A percentile compares a stretch with the other conserved stretches of the same genome.
Evolutionary conservation across 192 early-diverging fungal species (phyloP).

Genomic region (Coemansia asiatica): DNA sequence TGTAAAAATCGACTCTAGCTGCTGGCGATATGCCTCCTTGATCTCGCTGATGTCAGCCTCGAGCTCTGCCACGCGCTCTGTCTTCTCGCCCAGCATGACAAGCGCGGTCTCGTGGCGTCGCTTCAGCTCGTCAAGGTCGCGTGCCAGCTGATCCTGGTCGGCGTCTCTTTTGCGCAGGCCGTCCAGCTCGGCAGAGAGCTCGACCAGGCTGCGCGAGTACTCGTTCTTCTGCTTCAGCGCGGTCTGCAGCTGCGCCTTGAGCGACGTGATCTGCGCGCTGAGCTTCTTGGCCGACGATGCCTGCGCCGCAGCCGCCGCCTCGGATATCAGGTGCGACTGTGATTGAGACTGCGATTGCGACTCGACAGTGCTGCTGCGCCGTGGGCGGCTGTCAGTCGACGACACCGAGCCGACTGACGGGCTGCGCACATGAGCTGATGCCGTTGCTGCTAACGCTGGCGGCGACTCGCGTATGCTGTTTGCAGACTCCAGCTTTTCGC

Average conservation of each 20-base stretch:
- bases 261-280: conserved; percentile 43
- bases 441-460: not conserved
- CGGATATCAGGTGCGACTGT: not conserved
- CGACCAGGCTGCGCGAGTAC: conserved; percentile 57
- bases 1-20: conserved; percentile 60
- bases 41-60: conserved; percentile 75
- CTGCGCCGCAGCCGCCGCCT: conserved; percentile 1
- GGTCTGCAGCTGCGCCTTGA: conserved; percentile 51
- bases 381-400: conserved; percentile 34
- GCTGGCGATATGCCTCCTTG: conserved; percentile 69
- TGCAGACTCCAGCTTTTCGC: conserved; percentile 20
- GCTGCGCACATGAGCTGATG: conserved; percentile 19
- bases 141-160: conserved; percentile 31
- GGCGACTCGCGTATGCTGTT: conserved; percentile 14
- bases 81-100: conserved; percentile 86
- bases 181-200: conserved; percentile 66
- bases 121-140: conserved; percentile 61
- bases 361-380: conserved; percentile 32
- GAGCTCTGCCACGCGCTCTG: conserved; percentile 82
- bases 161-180: conserved; percentile 40
- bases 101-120: conserved; percentile 65
- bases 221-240: conserved; percentile 45
- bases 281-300: conserved; percentile 28
- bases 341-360: not conserved
- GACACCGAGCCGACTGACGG: conserved; percentile 34